Evolutionary conservation across 257 asterid genomes (phyloP), one percentile per base, ranked within the genome.

Genomic region (Salvia miltiorrhiza): DNA sequence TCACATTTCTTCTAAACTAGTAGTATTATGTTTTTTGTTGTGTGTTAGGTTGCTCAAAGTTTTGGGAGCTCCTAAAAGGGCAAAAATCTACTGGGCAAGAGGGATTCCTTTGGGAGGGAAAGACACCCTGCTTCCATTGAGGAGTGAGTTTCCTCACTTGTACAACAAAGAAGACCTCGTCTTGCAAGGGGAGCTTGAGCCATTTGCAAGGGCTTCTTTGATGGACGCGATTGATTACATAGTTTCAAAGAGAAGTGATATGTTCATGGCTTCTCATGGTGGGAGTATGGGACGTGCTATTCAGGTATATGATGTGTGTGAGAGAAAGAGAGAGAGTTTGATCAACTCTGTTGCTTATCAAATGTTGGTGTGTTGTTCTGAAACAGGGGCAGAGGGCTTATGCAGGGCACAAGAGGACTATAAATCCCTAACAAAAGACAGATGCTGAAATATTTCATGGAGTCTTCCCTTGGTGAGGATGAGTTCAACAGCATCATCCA

Each of bases 201-300:
- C 95, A 9, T 88, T 87, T 71, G 70, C 78, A 12, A 83, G 81
- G 59, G 93, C 96, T 33, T 93, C 97, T 1, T 5, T 87, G 39
- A 78, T 88, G 92, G 95, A 95, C 47, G 97, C 96, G 17, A 80
- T 93, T 14, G 99, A 93, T 52, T 85, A 86, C 57, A 86, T 90
- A 10, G 91, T 93, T 5, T 87, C 92, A 0, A 96, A 87, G 82
- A 84, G 80, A n/a, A 90, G 99, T 69, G 88, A 93, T 57, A 96
- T 87, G 1, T 90, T 90, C 92, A 93, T 93, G 99, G 96, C 95
- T 12, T 93, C 99, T 41, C 99, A 93, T 73, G 99, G 99, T 17
- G 97, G 99, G 72, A 90, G 90, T 65, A 90, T 93, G 99, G 97
- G 97, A 35, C 99, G 85, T 4, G 95, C 94, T 35, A 82, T 93